phyloP scores from a whole-genome alignment of 106 monocot species.

The Allium cepa region DNA sequence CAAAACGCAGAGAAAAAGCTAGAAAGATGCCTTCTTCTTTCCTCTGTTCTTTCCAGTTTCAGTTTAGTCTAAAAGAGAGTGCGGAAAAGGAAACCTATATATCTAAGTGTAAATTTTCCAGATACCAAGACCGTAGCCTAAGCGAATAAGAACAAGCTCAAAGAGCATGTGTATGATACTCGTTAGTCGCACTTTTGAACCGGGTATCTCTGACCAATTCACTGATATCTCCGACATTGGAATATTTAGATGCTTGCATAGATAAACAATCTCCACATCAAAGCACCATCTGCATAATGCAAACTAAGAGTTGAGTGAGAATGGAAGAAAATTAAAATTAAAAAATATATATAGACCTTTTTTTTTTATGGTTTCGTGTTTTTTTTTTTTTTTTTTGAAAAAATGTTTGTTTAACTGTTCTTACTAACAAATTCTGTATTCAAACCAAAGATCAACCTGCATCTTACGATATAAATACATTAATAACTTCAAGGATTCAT shows the following conservation, averaged over 20 bases:
- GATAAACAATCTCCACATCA: constrained; percentile 93
- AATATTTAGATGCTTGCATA: constrained; percentile 76
- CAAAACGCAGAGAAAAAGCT: background rate
- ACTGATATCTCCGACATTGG: constrained; percentile 87
- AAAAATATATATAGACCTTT: too few relatives aligned
- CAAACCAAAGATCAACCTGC: too few relatives aligned
- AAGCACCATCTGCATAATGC: constrained; percentile 81
- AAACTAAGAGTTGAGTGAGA: too few relatives aligned
- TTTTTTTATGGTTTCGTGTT: too few relatives aligned
- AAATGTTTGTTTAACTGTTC: too few relatives aligned
- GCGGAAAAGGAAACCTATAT: too few relatives aligned
- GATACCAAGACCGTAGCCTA: constrained; percentile 84
- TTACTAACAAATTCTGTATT: too few relatives aligned
- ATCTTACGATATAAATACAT: too few relatives aligned
- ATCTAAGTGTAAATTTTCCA: constrained; percentile 64
- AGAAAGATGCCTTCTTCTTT: background rate
- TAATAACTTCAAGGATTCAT: too few relatives aligned
- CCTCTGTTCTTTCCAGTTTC: background rate
- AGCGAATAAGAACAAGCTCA: constrained; percentile 80
- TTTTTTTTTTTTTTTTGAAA: too few relatives aligned
- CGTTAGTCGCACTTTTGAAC: constrained; percentile 80
- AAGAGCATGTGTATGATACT: constrained; percentile 95
- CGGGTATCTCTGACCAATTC: constrained; percentile 95
- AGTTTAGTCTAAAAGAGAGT: background rate
- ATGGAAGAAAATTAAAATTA: too few relatives aligned